Percentiles rank a stretch among this genome's conserved stretches.
phyloP scores from a whole-genome alignment of 306 rosid genomes.

The Senna tora region DNA sequence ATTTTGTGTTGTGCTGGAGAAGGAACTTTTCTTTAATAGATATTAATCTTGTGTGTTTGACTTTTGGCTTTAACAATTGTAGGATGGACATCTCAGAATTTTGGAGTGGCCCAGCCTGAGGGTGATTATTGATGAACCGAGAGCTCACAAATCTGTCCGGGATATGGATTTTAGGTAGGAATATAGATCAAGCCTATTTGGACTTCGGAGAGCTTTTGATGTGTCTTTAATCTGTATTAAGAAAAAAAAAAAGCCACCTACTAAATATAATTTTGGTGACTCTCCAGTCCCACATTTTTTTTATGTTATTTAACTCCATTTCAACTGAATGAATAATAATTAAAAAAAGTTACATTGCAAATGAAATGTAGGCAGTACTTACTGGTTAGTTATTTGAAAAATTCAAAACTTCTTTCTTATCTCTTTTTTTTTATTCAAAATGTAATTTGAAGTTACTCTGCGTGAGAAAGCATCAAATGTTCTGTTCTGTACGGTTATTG shows the following conservation, averaged over 20 bases:
- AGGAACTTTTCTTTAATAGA: not conserved
- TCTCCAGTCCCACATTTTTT: not conserved
- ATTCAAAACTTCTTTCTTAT: not conserved
- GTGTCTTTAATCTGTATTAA: not conserved
- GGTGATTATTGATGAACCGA: slow-evolving; percentile 79
- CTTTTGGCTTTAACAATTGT: slow-evolving; percentile 35
- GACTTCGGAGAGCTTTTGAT: not conserved
- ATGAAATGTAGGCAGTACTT: not conserved
- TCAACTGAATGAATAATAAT: not conserved
- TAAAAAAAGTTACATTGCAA: not conserved
- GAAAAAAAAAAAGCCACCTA: not conserved
- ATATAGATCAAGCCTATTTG: slow-evolving; percentile 3
- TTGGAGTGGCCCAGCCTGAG: slow-evolving; percentile 79
- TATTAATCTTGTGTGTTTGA: slow-evolving; percentile 36
- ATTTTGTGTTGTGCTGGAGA: slow-evolving; percentile 15
- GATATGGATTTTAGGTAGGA: slow-evolving; percentile 91
- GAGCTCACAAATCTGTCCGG: slow-evolving; percentile 70
- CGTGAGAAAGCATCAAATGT: not conserved
- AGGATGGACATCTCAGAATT: slow-evolving; percentile 89
- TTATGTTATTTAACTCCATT: not conserved
- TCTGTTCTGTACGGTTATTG: not conserved
- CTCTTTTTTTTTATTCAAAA: not conserved
- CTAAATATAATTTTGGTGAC: no score
- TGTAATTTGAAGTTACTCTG: no score
- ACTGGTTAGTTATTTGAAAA: not conserved